Evolutionary conservation across 352 stramenopile genomes (phyloP), one percentile per base, ranked within the genome.

Genomic region (Phytophthora sansomeana): DNA sequence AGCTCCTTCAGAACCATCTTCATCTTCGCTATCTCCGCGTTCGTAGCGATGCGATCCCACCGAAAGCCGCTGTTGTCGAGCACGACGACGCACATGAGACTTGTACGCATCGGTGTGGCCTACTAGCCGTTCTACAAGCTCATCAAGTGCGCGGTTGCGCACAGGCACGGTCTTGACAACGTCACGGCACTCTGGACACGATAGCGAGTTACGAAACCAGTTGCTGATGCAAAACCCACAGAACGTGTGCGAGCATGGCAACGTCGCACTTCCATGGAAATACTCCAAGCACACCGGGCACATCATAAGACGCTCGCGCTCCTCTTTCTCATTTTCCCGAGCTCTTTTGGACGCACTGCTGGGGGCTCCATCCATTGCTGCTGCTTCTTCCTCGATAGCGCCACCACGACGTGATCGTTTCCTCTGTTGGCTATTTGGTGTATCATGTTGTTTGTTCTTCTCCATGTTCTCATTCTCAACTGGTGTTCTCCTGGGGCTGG

Each of bases 191-290:
- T 92, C 80, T 28, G 88, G 88, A 35, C 88, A 96, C 14, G 84
- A 90, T 24, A 96, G 68, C 24, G 84, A 89, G 28, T 73, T 68
- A 26, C 84, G 81, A 67, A 96, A 92, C 88, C 88, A 96, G 46
- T 78, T 85, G 52, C 76, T 87, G 59, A 96, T 79, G 46, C 88
- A 96, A 51, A 80, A 61, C 19, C 86, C 82, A 41, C 88, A 96
- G 61, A 96, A 96, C 7, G 88, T 94, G 56, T 96, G 88, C 4
- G 88, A 96, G 54, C 88, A 96, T 10, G 86, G 68, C 41, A 96
- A 68, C 42, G 88, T 96, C 36, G 82, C 84, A 59, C 83, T 92
- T 28, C 78, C 72, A 41, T 92, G 77, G 51, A 87, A 96, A 58
- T 87, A 94, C 53, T 96, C 87, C 29, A 94, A 75, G 67, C 88